These are phyloP conservation scores for Phytopythium oedochilum DNA, from an alignment of 352 stramenopile species.

Conservation along the genomic window DNA sequence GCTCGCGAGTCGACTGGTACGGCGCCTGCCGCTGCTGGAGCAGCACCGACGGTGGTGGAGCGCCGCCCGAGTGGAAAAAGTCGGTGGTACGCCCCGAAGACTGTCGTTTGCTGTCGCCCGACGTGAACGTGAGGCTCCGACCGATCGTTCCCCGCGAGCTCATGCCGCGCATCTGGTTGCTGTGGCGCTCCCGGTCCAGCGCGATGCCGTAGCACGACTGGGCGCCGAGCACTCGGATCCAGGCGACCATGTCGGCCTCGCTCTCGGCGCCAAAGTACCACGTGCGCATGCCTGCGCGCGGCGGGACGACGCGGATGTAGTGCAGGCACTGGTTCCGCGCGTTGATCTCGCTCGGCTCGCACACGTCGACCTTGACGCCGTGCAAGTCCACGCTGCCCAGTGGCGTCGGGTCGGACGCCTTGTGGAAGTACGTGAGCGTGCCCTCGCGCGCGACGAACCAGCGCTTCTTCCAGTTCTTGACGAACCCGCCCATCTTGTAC, in stretches of 20 bases:
- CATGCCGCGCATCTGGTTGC: constrained; percentile 7
- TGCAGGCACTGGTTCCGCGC: constrained; percentile 50
- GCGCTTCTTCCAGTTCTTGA: constrained; percentile 84
- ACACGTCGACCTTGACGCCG: constrained; percentile 52
- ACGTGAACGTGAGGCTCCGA: constrained; percentile 26
- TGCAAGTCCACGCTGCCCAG: constrained; percentile 63
- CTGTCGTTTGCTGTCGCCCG: neutral
- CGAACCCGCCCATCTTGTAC: constrained; percentile 74
- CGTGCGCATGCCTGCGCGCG: constrained; percentile 45
- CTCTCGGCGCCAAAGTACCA: constrained; percentile 73
- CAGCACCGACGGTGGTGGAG: neutral
- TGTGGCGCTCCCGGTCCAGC: constrained; percentile 6
- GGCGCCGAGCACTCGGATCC: constrained; percentile 52
- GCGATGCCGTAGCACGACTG: constrained; percentile 42
- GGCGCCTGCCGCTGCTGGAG: neutral
- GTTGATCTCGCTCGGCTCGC: constrained; percentile 50
- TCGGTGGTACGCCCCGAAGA: neutral
- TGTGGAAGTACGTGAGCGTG: constrained; percentile 76
- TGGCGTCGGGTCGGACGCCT: constrained; percentile 55
- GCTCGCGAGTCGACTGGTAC: neutral
- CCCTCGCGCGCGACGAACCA: constrained; percentile 81
- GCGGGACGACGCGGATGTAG: constrained; percentile 70
- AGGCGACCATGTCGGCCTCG: constrained; percentile 62
- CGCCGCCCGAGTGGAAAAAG: neutral
- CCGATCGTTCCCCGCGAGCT: constrained; percentile 7